Base-by-base conservation (phyloP, 2,329 filamentous ascomycete genomes). In the Botryotinia calthae region DNA sequence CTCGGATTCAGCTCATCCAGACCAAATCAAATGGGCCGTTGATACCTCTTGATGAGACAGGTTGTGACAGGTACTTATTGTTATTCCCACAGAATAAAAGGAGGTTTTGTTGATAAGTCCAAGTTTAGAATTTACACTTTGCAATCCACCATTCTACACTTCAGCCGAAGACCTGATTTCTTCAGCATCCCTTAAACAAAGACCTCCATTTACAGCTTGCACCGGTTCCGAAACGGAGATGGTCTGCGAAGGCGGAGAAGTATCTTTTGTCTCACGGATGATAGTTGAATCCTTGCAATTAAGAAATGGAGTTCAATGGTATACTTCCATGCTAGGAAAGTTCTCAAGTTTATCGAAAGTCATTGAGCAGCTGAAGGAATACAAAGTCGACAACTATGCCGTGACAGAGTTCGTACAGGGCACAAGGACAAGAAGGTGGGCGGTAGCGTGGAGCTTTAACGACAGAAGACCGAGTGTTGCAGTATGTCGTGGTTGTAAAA, bases 81-180 rank as follows among this genome's bases (percentile, higher is more conserved):
- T 31, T 20, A 6, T 25, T 6, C n/a, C n/a, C 48, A 6, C 31
- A 2, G 1, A 71, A 46, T 46, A 59, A 61, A 37, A 59, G 64
- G 25, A 10, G 14, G 31, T 31, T 37, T 65, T 73, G 68, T 74
- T 78, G 37, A 67, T 10, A 56, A 56, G 16, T 51, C 63, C 10
- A 65, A 85, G 84, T 4, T 85, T 97, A 61, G 91, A 95, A 80
- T 98, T 98, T 80, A 90, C 89, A 73, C 97, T 98, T 90, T 95
- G 92, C 76, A 99, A 99, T 77, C 96, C 96, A 0, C 96, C 96
- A 0, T 99, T 99, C 83, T 98, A 98, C 84, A 82, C 85, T n/a
- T 94, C 93, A 0, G 83, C 87, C 4, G 82, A 86, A 8, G 94
- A 97, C 68, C 88, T 98, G 82, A 76, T 86, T 4, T 82, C 84